These are phyloP conservation scores for Kwoniella sp. DNA, from an alignment of 768 basidiomycete genomes.

Conservation along the genomic window DNA sequence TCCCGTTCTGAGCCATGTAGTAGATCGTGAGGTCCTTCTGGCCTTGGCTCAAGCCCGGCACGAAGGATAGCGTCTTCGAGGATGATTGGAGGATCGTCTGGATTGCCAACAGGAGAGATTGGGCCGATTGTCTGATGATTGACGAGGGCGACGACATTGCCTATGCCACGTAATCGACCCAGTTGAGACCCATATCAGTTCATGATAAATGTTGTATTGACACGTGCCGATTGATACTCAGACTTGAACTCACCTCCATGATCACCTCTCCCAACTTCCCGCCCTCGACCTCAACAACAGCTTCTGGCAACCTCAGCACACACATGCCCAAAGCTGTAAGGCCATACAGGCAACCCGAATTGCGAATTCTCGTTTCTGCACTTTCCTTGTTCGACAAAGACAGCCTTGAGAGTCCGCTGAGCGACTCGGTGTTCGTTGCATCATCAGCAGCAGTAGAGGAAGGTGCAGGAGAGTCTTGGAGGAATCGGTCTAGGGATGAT, in stretches of 20 bases:
- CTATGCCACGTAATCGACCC: slow-evolving; percentile 18
- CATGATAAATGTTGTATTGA: not conserved
- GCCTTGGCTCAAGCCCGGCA: slow-evolving; percentile 25
- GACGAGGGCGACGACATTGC: slow-evolving; percentile 26
- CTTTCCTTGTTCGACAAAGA: slow-evolving; percentile 8
- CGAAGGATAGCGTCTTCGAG: slow-evolving; percentile 28
- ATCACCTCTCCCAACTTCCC: slow-evolving; percentile 28
- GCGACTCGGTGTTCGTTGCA: too few species aligned
- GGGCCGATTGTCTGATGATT: slow-evolving; percentile 40
- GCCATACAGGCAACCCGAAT: slow-evolving; percentile 40
- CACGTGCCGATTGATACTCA: not conserved
- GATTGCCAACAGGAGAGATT: slow-evolving; percentile 40
- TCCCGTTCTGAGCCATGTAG: slow-evolving; percentile 45
- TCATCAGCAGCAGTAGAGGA: not conserved
- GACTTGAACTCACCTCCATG: slow-evolving; percentile 35
- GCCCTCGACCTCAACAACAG: slow-evolving; percentile 41
- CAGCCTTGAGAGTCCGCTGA: not conserved
- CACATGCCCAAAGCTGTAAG: slow-evolving; percentile 44
- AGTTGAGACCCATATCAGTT: not conserved
- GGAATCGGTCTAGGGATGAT: slow-evolving; percentile 18
- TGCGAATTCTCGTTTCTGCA: slow-evolving; percentile 13
- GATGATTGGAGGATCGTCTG: slow-evolving; percentile 36
- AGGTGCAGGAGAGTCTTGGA: slow-evolving; percentile 15
- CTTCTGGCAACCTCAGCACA: slow-evolving; percentile 35
- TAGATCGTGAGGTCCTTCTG: slow-evolving; percentile 43